phyloP scores from a whole-genome alignment of 306 rosid species.

The Quercus dentata region DNA sequence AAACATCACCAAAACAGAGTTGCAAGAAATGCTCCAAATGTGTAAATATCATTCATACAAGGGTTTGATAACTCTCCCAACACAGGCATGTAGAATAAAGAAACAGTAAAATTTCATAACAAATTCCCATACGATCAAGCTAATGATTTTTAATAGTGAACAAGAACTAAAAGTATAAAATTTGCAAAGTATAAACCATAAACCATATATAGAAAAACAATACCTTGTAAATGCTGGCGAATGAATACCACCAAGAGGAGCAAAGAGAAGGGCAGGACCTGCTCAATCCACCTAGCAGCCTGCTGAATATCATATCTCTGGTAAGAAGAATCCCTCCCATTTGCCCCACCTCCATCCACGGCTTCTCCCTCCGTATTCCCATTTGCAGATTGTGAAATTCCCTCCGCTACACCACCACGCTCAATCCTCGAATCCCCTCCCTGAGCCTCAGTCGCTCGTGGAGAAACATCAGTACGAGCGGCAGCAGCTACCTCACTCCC shows the following conservation, averaged over 20 bases:
- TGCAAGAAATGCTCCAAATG: not conserved
- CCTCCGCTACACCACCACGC: constrained; percentile 43
- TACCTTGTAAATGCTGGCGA: constrained; percentile 98
- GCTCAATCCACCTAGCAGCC: constrained; percentile 97
- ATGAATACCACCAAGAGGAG: constrained; percentile 96
- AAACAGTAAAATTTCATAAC: not conserved
- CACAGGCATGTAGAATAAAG: not conserved
- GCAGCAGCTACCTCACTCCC: constrained; percentile 28
- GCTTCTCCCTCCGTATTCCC: constrained; percentile 43
- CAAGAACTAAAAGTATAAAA: not conserved
- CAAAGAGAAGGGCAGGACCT: constrained; percentile 85
- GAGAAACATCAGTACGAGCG: constrained; percentile 34
- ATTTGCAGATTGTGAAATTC: constrained; percentile 37
- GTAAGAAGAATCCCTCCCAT: constrained; percentile 89
- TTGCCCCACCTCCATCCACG: constrained; percentile 47
- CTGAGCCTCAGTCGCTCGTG: constrained; percentile 29
- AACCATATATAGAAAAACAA: not conserved
- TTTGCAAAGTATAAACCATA: not conserved
- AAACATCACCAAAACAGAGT: not conserved
- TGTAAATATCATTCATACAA: not conserved
- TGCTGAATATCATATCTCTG: constrained; percentile 98
- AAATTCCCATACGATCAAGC: not conserved
- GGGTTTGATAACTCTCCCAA: not conserved
- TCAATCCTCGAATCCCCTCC: constrained; percentile 32
- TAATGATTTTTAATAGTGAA: not conserved